These are phyloP conservation scores for Clonostachys rhizophaga DNA, from an alignment of 2,329 filamentous ascomycete genomes.

Conservation along the genomic window DNA sequence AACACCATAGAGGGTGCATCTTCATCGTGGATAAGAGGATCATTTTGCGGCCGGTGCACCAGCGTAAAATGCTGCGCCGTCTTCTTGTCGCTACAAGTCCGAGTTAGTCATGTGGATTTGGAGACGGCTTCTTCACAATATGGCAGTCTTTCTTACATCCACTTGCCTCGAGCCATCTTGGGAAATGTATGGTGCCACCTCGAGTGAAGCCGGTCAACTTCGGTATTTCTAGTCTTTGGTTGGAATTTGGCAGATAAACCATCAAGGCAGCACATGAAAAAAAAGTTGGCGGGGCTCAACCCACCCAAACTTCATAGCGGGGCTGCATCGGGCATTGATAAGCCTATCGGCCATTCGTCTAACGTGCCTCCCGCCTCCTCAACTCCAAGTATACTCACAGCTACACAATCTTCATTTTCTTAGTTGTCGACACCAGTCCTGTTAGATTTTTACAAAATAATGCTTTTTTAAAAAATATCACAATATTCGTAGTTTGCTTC, in stretches of 20 bases:
- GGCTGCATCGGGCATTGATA: too few relatives aligned
- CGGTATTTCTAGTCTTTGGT: neutral
- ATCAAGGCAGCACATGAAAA: neutral
- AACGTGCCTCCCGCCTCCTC: too few relatives aligned
- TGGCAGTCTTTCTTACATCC: slow-evolving; percentile 41
- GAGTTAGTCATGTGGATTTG: neutral
- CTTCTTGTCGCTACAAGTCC: slow-evolving; percentile 69
- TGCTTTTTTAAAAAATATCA: too few relatives aligned
- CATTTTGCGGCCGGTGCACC: slow-evolving; percentile 94
- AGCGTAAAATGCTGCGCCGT: slow-evolving; percentile 88
- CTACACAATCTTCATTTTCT: too few relatives aligned
- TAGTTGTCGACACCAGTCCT: too few relatives aligned
- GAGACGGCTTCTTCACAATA: slow-evolving; percentile 14
- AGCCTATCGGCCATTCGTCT: too few relatives aligned
- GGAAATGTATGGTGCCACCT: neutral
- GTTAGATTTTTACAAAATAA: too few relatives aligned
- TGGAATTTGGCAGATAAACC: neutral
- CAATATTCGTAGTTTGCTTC: too few relatives aligned
- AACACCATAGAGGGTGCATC: slow-evolving; percentile 87
- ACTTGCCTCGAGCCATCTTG: slow-evolving; percentile 73
- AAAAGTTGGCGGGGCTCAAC: neutral
- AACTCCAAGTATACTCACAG: too few relatives aligned
- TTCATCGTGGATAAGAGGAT: slow-evolving; percentile 92
- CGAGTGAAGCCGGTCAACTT: neutral
- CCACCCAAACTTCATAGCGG: neutral